Conservation (phyloP, 2,329 filamentous ascomycete genomes). For the Torrubiella hemipterigena region DNA sequence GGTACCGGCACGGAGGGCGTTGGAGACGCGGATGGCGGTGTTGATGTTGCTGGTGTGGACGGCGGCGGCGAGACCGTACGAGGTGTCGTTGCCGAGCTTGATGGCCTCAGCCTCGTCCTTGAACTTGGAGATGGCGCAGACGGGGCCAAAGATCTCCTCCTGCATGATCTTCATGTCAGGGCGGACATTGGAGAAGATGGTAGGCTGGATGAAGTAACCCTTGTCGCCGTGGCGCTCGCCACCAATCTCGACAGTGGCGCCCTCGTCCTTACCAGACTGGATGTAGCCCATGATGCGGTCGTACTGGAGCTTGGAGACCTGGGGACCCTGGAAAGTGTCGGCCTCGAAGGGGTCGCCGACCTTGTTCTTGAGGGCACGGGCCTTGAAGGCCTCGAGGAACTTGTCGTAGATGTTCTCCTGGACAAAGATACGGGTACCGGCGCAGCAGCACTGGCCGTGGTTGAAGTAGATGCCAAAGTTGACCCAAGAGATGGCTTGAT, state of each 20-base stretch:
- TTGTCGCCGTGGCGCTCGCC: constrained; percentile 45
- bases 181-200: constrained; percentile 69
- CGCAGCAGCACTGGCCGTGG: constrained; percentile 53
- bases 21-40: constrained; percentile 66
- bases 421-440: constrained; percentile 68
- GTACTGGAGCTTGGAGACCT: constrained; percentile 69
- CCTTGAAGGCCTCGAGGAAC: constrained; percentile 66
- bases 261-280: constrained; percentile 44
- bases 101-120: constrained; percentile 66
- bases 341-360: constrained; percentile 67
- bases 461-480: constrained; percentile 53
- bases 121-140: constrained; percentile 73
- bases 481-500: constrained; percentile 61
- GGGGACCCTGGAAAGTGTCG: constrained; percentile 72
- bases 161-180: constrained; percentile 76
- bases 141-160: constrained; percentile 82
- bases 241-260: constrained; percentile 43
- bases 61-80: constrained; percentile 67
- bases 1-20: constrained; percentile 56
- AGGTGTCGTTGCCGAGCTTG: constrained; percentile 57
- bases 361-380: constrained; percentile 55
- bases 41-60: constrained; percentile 70
- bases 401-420: constrained; percentile 75
- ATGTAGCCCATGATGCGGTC: constrained; percentile 75
- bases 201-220: constrained; percentile 79